A percentile compares a stretch with the other conserved stretches of the same genome.
phyloP scores from a whole-genome alignment of 805 yeast species.

The Schwanniomyces polymorphus region DNA sequence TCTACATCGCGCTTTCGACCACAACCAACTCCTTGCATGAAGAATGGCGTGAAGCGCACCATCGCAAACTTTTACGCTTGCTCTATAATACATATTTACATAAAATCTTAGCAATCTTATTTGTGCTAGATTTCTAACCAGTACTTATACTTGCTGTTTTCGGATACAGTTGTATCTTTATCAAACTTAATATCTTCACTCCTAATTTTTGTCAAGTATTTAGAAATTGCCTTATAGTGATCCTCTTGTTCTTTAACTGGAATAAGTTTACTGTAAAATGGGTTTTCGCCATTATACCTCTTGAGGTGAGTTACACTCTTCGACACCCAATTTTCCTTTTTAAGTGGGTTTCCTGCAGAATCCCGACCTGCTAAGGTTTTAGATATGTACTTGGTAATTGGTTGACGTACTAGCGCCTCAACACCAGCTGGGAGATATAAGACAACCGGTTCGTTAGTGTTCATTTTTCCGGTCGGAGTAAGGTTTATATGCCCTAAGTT shows the following conservation, averaged over 20 bases:
- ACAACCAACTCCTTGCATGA: not conserved
- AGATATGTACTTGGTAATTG: slow-evolving; percentile 42
- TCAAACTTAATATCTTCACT: slow-evolving; percentile 1
- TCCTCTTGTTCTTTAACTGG: slow-evolving; percentile 6
- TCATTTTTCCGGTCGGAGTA: slow-evolving; percentile 54
- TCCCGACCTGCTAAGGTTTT: slow-evolving; percentile 35
- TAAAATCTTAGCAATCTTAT: not conserved
- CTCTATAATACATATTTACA: not conserved
- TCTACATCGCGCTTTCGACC: not conserved
- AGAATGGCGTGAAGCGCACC: not conserved
- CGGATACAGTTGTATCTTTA: slow-evolving; percentile 6
- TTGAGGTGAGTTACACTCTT: slow-evolving; percentile 18
- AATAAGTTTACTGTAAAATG: slow-evolving; percentile 16
- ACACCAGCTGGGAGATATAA: slow-evolving; percentile 58
- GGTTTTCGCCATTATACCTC: slow-evolving; percentile 12
- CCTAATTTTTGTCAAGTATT: slow-evolving; percentile 1
- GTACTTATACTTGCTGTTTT: slow-evolving; percentile 10
- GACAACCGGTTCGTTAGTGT: slow-evolving; percentile 24
- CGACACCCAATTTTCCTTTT: slow-evolving; percentile 14
- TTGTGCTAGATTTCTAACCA: slow-evolving; percentile 10
- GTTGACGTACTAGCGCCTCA: slow-evolving; percentile 53
- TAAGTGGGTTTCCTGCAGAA: slow-evolving; percentile 19
- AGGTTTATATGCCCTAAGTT: slow-evolving; percentile 65
- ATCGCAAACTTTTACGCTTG: not conserved
- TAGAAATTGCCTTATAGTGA: slow-evolving; percentile 1